Base-by-base conservation (phyloP, 2,329 filamentous ascomycete genomes). In the Fusarium sacchari region DNA sequence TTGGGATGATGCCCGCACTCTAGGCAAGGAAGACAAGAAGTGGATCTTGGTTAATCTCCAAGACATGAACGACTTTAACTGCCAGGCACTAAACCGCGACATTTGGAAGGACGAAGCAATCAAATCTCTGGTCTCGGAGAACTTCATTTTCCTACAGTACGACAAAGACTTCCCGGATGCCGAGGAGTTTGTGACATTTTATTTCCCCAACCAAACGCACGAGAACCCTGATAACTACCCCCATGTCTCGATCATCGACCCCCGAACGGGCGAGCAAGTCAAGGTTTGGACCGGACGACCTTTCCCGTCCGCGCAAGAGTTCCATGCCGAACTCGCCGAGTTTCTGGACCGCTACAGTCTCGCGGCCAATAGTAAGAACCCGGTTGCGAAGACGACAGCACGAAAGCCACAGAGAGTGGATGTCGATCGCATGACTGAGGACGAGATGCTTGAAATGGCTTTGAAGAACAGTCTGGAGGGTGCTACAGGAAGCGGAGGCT, bases 341-440 rank as follows among this genome's bases (percentile, higher is more conserved):
- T 99, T 99, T 77, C 89, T 99, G n/a, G 96, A 98, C 80, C 91
- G 96, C 30, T 99, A 98, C 84, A 98, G 95, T 80, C 86, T 99
- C 57, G 94, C 93, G 36, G 90, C 90, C 49, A 92, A 94, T 78
- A 96, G 93, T 80, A 97, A 97, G 84, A 99, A 99, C 79, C 96
- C 96, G 0, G 94, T 99, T 9, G 92, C 94, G 30, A 93, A 91
- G 80, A 62, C 81, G 22, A 77, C 79, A 36, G 87, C 91, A 7
- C 93, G 94, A 79, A 88, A 88, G 63, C 86, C 89, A 50, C 92
- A 92, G 79, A 87, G 89, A 58, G 87, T 93, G 61, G 94, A 96
- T 73, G 89, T 98, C 5, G 93, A 93, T 66, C 91, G 93, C 43
- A 96, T 99, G 92, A 97, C 94, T 1, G 96, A 99, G 80, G 95